Evolutionary conservation across 352 stramenopile species (phyloP), one percentile per base, ranked within the genome.

Genomic region (Pythium phragmiticola): DNA sequence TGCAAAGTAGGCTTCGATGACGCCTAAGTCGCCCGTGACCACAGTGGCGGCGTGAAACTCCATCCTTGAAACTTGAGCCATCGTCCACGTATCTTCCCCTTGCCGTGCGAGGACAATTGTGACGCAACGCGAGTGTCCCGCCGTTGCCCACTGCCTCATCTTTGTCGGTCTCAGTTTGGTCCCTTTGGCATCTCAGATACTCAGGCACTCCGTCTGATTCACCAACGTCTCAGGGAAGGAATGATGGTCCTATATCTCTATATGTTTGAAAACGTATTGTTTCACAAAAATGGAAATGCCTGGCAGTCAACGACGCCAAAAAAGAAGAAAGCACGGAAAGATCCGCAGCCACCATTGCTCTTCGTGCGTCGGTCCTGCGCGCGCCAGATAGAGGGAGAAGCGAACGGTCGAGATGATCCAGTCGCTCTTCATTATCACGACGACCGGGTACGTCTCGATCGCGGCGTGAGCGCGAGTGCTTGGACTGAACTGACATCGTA

Each of bases 351-450:
- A 26, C 26, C 47, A 42, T 42, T 30, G 49, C 49, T 21, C 39
- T 46, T 46, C 51, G 51, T 34, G 51, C 19, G 19, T 16, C 11
- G 23, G 26, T 53, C 46, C 43, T 50, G 26, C 36, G 4, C 21
- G n/a, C 9, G 13, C 1, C 2, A 48, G 41, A 39, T 16, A 28
- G 17, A 13, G 19, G 34, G 34, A 21, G 34, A 46, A 45, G 28
- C 13, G 12, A 26, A 3, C n/a, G 14, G n/a, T 0, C 17, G 12
- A 33, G 58, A 98, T 98, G 94, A 98, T 98, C 70, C 93, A 98
- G 80, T 98, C 92, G 55, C 82, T 99, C 66, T 99, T 98, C 75
- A 98, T 99, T 68, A 88, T 98, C 61, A 98, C 92, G 63, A 94
- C 92, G 53, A 96, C 86, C 7, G 96, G 96, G 73, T 89, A 71